Evolutionary conservation across 805 yeast genomes (phyloP).

Genomic region (Ogataea salicorniae): DNA sequence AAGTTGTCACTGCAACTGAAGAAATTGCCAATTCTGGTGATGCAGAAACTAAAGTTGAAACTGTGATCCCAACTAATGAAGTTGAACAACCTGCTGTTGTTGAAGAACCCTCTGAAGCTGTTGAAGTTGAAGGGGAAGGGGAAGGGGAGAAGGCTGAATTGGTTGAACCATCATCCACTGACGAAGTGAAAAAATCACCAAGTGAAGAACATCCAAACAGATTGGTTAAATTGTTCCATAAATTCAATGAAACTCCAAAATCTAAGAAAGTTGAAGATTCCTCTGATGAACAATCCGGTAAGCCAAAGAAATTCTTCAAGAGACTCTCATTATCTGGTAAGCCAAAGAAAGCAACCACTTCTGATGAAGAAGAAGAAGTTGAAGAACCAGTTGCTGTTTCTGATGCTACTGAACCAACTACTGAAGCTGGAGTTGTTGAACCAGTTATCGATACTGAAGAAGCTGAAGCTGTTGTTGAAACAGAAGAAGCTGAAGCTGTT

Average conservation of each 20-base stretch:
- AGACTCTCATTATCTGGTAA: too few species aligned
- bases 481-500: constrained; percentile 4
- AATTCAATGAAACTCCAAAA: too few species aligned
- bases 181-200: too few species aligned
- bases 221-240: too few species aligned
- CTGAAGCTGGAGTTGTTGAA: not conserved
- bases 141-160: not conserved
- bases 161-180: too few species aligned
- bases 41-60: not conserved
- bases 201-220: too few species aligned
- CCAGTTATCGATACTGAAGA: not conserved
- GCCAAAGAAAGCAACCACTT: too few species aligned
- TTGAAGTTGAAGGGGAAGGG: not conserved
- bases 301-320: too few species aligned
- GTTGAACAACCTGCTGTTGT: not conserved
- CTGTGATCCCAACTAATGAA: not conserved
- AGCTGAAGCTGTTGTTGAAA: constrained; percentile 4
- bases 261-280: too few species aligned
- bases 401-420: not conserved
- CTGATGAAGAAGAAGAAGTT: not conserved
- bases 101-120: not conserved
- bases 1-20: too few species aligned
- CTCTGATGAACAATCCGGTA: too few species aligned
- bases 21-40: too few species aligned
- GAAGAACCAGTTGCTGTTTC: not conserved